A percentile compares a stretch with the other conserved stretches of the same genome.
Conservation (phyloP, 371 early-diverging fungal species). For the Syncephalastrum monosporum region DNA sequence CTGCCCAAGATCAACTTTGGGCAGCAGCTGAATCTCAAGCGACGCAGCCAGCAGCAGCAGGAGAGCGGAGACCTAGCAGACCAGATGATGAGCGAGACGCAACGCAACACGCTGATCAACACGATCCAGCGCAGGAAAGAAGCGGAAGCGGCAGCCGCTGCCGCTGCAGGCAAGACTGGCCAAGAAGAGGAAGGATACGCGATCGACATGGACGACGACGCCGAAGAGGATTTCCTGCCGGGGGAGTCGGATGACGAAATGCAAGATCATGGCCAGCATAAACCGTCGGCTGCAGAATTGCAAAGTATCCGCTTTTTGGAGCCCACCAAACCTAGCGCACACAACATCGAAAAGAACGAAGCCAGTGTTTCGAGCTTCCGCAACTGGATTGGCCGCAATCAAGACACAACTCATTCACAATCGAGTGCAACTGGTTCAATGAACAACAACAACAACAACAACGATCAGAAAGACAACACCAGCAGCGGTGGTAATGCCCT, state of each 20-base stretch:
- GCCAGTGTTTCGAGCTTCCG: conserved; percentile 32
- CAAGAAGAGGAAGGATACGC: conserved; percentile 5
- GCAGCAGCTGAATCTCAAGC: conserved; percentile 19
- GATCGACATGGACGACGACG: conserved; percentile 15
- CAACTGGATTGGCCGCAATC: conserved; percentile 26
- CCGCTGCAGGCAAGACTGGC: not conserved
- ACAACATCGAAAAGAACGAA: conserved; percentile 35
- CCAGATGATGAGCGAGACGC: conserved; percentile 22
- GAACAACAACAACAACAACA: too few species aligned
- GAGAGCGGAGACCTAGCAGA: conserved; percentile 8
- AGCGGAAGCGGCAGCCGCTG: conserved; percentile 2
- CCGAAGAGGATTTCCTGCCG: conserved; percentile 34
- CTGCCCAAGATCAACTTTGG: conserved; percentile 26
- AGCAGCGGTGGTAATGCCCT: conserved; percentile 17
- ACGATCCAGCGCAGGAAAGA: conserved; percentile 20
- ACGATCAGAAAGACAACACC: not conserved
- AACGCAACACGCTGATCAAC: conserved; percentile 35
- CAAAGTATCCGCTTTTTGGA: conserved; percentile 42
- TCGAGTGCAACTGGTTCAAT: too few species aligned
- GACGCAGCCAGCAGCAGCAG: conserved; percentile 10
- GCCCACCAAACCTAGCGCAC: conserved; percentile 29
- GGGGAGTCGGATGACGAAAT: conserved; percentile 15
- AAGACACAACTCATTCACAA: not conserved
- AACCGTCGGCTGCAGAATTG: not conserved
- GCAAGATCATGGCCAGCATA: conserved; percentile 2